Percentiles rank a stretch among this genome's conserved stretches.
Evolutionary conservation across 805 yeast genomes (phyloP).

Genomic region (Saccharomycopsis schoenii): DNA sequence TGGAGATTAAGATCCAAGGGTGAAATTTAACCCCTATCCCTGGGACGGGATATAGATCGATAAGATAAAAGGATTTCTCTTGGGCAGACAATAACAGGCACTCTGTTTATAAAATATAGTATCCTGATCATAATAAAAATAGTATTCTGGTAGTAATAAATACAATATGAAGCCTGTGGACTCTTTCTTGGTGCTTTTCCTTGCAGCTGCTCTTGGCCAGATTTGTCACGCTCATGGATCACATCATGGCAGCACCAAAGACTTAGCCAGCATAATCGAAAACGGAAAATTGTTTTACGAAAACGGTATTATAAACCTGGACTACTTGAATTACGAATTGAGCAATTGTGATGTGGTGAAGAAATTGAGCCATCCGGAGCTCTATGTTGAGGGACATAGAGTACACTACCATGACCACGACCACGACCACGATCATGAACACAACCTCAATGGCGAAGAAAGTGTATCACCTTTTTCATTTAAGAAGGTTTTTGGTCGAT

Average conservation of each 20-base stretch:
- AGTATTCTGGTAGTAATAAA: background rate
- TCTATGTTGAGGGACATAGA: too few relatives aligned
- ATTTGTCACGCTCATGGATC: background rate
- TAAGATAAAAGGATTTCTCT: too few relatives aligned
- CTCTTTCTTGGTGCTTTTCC: background rate
- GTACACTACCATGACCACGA: slow-evolving; percentile 17
- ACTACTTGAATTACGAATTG: slow-evolving; percentile 25
- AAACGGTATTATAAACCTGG: slow-evolving; percentile 36
- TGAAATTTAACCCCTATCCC: background rate
- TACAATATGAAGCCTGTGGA: background rate
- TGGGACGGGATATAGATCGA: background rate
- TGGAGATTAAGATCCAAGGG: background rate
- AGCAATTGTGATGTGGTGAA: slow-evolving; percentile 32
- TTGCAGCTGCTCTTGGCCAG: background rate
- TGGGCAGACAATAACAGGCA: too few relatives aligned
- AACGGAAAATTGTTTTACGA: slow-evolving; percentile 23
- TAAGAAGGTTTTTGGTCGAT: slow-evolving; percentile 31
- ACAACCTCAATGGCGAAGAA: slow-evolving; percentile 9
- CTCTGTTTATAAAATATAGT: too few relatives aligned
- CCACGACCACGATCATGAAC: slow-evolving; percentile 24
- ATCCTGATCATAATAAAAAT: background rate
- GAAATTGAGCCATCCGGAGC: slow-evolving; percentile 27
- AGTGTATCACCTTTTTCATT: slow-evolving; percentile 22
- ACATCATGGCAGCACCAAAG: background rate
- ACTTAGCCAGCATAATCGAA: background rate